Percentiles rank a stretch among this genome's conserved stretches.
These are phyloP conservation scores for Davidsoniella australis DNA, from an alignment of 2,329 filamentous ascomycete species.

Conservation along the genomic window DNA sequence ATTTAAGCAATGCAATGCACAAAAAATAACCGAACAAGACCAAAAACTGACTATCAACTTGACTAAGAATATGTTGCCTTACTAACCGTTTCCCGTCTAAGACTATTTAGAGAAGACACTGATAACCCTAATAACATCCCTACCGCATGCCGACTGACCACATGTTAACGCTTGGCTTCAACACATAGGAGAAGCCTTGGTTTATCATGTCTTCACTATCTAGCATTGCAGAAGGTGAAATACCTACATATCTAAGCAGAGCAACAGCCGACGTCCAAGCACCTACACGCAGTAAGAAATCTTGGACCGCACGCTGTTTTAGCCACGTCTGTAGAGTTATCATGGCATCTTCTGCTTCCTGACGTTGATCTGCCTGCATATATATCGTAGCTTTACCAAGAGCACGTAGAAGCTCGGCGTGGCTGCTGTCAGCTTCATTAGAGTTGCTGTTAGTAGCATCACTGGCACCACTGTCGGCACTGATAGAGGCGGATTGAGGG, in stretches of 20 bases:
- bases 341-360: background rate
- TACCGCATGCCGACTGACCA: background rate
- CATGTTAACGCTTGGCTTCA: background rate
- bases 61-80: no score
- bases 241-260: background rate
- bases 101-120: background rate
- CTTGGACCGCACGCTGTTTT: background rate
- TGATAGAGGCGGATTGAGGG: background rate
- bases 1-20: no score
- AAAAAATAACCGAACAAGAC: no score
- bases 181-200: constrained; percentile 3
- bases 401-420: background rate
- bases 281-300: background rate
- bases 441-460: background rate
- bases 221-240: background rate
- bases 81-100: no score
- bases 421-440: background rate
- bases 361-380: constrained; percentile 1
- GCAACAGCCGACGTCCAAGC: background rate
- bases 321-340: background rate
- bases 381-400: background rate
- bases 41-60: no score
- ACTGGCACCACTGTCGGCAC: background rate
- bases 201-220: background rate
- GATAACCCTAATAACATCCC: background rate